These are phyloP conservation scores for Carex pumila DNA, from an alignment of 176 grass and related monocot genomes.

Conservation along the genomic window DNA sequence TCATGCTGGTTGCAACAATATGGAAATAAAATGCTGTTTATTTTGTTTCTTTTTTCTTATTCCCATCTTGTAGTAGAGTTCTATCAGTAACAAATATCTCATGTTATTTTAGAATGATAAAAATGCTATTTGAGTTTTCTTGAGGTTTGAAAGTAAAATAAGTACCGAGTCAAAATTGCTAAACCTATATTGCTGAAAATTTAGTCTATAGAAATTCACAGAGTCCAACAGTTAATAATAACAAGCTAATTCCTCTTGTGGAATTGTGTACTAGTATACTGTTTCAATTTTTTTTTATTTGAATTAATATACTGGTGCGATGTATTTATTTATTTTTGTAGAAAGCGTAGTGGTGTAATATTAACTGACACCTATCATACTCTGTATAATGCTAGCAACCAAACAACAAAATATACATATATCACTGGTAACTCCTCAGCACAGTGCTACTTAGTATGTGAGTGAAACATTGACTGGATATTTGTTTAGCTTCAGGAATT, in stretches of 20 bases:
- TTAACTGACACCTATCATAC: no score
- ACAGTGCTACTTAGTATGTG: background rate
- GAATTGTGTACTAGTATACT: background rate
- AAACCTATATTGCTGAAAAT: no score
- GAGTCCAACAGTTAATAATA: no score
- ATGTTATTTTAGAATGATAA: background rate
- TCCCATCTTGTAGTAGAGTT: background rate
- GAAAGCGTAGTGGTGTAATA: no score
- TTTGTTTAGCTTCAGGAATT: background rate
- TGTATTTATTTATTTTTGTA: background rate
- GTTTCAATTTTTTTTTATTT: background rate
- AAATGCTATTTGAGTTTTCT: background rate
- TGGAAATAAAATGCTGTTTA: background rate
- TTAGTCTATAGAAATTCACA: no score
- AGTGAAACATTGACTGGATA: background rate
- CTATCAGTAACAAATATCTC: background rate
- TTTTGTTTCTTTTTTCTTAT: background rate
- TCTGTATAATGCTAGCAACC: no score
- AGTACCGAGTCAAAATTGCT: no score
- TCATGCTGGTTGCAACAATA: background rate
- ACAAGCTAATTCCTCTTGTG: background rate
- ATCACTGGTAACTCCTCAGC: background rate
- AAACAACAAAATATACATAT: no score
- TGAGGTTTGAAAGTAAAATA: no score
- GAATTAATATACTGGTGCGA: background rate